A percentile compares a stretch with the other conserved stretches of the same genome.
These are phyloP conservation scores for Penicillium roqueforti DNA, from an alignment of 495 filamentous ascomycete species.

Conservation along the genomic window DNA sequence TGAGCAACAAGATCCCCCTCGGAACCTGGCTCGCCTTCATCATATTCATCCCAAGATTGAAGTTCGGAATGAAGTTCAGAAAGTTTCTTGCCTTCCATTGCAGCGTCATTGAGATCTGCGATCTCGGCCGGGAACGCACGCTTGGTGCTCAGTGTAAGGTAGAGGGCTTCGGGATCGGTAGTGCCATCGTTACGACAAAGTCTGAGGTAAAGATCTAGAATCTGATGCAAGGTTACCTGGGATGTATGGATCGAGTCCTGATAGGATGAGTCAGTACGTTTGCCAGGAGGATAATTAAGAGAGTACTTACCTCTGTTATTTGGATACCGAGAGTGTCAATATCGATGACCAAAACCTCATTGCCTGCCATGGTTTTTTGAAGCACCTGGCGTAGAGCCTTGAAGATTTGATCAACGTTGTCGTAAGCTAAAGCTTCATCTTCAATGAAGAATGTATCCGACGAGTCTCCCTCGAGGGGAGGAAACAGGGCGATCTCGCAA, in stretches of 20 bases:
- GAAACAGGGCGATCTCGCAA: constrained; percentile 67
- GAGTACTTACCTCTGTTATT: constrained; percentile 63
- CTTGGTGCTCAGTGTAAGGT: constrained; percentile 50
- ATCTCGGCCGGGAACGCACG: constrained; percentile 40
- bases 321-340: constrained; percentile 66
- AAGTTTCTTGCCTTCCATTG: constrained; percentile 55
- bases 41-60: constrained; percentile 36
- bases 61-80: constrained; percentile 54
- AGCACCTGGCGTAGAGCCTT: constrained; percentile 62
- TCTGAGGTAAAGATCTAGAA: constrained; percentile 55
- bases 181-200: constrained; percentile 58
- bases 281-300: background rate
- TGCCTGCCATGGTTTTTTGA: constrained; percentile 57
- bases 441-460: constrained; percentile 70
- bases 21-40: constrained; percentile 25
- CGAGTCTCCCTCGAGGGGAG: constrained; percentile 58
- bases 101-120: constrained; percentile 47
- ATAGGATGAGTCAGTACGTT: constrained; percentile 28
- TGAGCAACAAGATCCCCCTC: constrained; percentile 12
- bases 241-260: constrained; percentile 45
- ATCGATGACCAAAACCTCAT: constrained; percentile 66
- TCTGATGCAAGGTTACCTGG: constrained; percentile 49
- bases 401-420: constrained; percentile 57
- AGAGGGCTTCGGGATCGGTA: constrained; percentile 51
- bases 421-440: constrained; percentile 57